Percentiles rank a stretch among this genome's conserved stretches.
Evolutionary conservation across 106 monocot genomes (phyloP).

Genomic region (Allium sativum): DNA sequence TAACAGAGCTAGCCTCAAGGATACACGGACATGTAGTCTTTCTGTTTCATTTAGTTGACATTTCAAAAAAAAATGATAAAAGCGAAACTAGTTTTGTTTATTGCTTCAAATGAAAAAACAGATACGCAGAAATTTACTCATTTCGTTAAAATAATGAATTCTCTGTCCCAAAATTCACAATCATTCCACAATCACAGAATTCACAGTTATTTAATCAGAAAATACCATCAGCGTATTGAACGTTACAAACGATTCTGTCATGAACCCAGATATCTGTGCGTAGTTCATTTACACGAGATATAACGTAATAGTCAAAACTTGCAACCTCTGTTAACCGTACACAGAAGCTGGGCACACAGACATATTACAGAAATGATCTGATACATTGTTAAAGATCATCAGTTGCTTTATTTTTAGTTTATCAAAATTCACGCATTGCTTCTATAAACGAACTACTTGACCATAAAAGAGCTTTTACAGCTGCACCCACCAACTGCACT

Average conservation of each 20-base stretch:
- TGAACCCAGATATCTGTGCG: neutral
- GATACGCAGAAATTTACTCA: too few species aligned
- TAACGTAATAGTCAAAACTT: neutral
- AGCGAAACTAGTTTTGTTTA: too few species aligned
- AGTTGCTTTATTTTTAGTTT: neutral
- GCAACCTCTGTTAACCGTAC: neutral
- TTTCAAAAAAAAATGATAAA: too few species aligned
- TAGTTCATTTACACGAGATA: neutral
- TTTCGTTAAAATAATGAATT: too few species aligned
- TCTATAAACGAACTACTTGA: constrained; percentile 27
- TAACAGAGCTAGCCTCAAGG: too few species aligned
- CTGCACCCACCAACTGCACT: constrained; percentile 96
- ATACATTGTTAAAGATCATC: neutral
- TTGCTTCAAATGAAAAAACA: too few species aligned
- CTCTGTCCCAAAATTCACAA: too few species aligned
- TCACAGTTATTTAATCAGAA: neutral
- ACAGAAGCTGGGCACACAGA: neutral
- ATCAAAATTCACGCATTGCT: neutral
- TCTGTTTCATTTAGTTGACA: too few species aligned
- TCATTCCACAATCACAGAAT: neutral
- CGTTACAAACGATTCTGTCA: neutral
- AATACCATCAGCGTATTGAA: neutral
- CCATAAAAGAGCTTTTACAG: constrained; percentile 96
- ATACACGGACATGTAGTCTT: too few species aligned
- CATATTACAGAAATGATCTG: neutral